phyloP scores from a whole-genome alignment of 192 early-diverging fungal genomes.

The Gaertneriomyces sp. region DNA sequence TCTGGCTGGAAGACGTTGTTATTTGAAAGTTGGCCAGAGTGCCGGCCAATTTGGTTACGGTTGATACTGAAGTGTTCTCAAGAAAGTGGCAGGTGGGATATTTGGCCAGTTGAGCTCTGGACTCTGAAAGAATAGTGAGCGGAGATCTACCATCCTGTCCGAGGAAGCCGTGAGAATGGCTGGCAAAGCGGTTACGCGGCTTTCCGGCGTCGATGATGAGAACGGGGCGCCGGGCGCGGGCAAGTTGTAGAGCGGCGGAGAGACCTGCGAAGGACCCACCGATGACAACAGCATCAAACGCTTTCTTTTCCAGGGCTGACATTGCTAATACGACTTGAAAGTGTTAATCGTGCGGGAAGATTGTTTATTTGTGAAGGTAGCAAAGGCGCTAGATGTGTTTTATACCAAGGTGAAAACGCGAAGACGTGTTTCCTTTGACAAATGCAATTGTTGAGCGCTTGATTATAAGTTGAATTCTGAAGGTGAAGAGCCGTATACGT shows the following conservation, averaged over 20 bases:
- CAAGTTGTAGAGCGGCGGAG: constrained; percentile 5
- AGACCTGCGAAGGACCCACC: constrained; percentile 3
- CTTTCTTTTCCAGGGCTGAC: too few species aligned
- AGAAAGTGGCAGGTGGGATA: neutral
- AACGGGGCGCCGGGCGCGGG: neutral
- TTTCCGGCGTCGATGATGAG: neutral
- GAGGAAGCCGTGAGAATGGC: neutral
- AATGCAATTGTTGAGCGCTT: too few species aligned
- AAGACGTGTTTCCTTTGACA: too few species aligned
- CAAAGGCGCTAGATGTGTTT: too few species aligned
- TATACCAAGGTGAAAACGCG: too few species aligned
- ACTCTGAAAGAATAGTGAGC: neutral
- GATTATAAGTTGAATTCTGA: too few species aligned
- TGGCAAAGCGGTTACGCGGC: constrained; percentile 5
- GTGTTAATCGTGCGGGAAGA: too few species aligned
- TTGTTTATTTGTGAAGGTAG: too few species aligned
- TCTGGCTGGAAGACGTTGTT: neutral
- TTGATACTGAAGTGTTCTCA: neutral
- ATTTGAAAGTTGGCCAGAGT: neutral
- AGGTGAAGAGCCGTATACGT: too few species aligned
- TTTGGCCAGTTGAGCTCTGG: neutral
- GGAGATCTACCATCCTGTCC: constrained; percentile 4
- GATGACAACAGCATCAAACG: neutral
- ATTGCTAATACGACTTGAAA: too few species aligned
- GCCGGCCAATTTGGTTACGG: neutral